Evolutionary conservation across 1,284 basidiomycete genomes (phyloP), one percentile per base, ranked within the genome.

Genomic region (Rhodotorula sp.): DNA sequence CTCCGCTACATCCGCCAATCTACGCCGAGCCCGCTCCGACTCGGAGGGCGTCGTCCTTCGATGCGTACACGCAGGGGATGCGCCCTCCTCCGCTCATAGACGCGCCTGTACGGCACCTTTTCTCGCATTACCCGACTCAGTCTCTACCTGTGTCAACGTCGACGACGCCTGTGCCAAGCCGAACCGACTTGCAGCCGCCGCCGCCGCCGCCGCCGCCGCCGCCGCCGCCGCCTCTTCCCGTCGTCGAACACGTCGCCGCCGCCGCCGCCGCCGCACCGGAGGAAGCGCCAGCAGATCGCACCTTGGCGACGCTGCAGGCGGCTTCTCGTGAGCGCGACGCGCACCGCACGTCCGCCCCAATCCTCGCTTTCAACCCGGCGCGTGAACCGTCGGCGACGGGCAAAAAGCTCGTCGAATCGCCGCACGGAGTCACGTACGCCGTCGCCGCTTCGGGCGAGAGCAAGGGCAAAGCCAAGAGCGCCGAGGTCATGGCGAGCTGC

Each of bases 281-380:
- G 45, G 15, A 24, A 57, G 46, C 37, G 14, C 37, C 37, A 12
- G 37, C 48, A 49, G 48, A 49, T 49, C n/a, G n/a, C 6, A 66
- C 64, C 12, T 15, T 66, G 7, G 58, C 58, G 44, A 44, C 44
- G 7, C 26, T 66, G 7, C 64, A 60, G 33, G 42, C 33, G 1
- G 65, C 65, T 29, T 66, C 45, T 4, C 37, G 24, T 20, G 60
- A 45, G 18, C 66, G 62, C 17, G 66, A 61, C 17, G 45, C 48
- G 5, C 62, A 68, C 51, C 57, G 57, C 45, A 37, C 66, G 26
- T 18, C 48, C 2, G 48, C 68, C 7, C 68, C 68, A 18, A 48
- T 69, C 10, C 68, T 69, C 48, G 63, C 64, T 4, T 69, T 61
- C 60, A 69, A 69, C 51, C 68, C 68, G 29, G 68, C 68, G 18